phyloP scores from a whole-genome alignment of 768 basidiomycete species.

The Termitomyces eurrhizus region DNA sequence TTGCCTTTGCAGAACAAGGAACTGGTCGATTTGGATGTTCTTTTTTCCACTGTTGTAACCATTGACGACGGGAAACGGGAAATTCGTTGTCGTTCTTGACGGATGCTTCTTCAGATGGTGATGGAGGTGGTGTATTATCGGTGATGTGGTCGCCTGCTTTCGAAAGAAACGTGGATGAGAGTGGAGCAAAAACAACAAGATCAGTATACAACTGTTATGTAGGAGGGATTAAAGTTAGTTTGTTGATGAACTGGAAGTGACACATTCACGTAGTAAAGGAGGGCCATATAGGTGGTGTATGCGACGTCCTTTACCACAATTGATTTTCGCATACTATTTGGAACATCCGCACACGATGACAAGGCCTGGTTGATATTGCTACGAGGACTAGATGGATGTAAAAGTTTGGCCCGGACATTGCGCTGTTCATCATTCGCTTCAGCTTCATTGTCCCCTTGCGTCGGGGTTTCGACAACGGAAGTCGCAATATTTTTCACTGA shows the following conservation, averaged over 20 bases:
- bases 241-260: not conserved
- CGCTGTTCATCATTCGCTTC: conserved; percentile 13
- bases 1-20: conserved; percentile 81
- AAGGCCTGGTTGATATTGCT: conserved; percentile 2
- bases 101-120: conserved; percentile 22
- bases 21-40: conserved; percentile 57
- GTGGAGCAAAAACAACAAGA: conserved; percentile 76
- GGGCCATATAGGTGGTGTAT: conserved; percentile 39
- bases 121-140: conserved; percentile 21
- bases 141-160: conserved; percentile 22
- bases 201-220: conserved; percentile 74
- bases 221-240: not conserved
- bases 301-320: conserved; percentile 50
- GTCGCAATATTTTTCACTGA: conserved; percentile 3
- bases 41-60: conserved; percentile 69
- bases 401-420: conserved; percentile 20
- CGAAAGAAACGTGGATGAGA: conserved; percentile 62
- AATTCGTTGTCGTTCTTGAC: conserved; percentile 20
- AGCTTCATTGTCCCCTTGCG: conserved; percentile 23
- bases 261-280: conserved; percentile 69
- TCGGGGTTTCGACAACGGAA: conserved; percentile 9
- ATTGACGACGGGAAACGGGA: conserved; percentile 45
- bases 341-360: not conserved
- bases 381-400: conserved; percentile 21
- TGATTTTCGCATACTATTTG: conserved; percentile 19